A percentile compares a stretch with the other conserved stretches of the same genome.
Evolutionary conservation across 345 rosid genomes (phyloP).

Genomic region (Brassica juncea): DNA sequence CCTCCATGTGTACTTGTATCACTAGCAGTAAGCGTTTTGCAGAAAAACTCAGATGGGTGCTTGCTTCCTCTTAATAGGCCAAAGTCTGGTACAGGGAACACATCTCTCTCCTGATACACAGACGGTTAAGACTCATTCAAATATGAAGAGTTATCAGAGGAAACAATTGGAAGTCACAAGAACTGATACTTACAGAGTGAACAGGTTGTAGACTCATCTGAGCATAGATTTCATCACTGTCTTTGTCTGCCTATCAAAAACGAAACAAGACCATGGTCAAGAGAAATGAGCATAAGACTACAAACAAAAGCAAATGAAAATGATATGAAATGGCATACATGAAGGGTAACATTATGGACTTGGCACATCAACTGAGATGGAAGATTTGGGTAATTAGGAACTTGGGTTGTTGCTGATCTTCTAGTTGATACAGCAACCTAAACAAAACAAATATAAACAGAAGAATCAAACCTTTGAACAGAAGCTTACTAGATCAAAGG

Average conservation of each 20-base stretch:
- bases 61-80: conserved; percentile 70
- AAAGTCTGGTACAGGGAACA: conserved; percentile 83
- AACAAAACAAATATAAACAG: neutral
- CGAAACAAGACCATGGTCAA: neutral
- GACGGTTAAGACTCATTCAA: neutral
- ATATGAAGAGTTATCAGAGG: neutral
- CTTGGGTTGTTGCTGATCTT: conserved; percentile 82
- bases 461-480: neutral
- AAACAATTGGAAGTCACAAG: neutral
- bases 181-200: conserved; percentile 60
- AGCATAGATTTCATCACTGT: conserved; percentile 90
- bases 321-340: conserved; percentile 49
- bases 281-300: neutral
- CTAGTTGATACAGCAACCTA: conserved; percentile 95
- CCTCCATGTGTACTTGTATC: conserved; percentile 99
- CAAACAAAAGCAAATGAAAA: neutral
- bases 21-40: conserved; percentile 94
- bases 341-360: conserved; percentile 87
- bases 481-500: neutral
- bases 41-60: conserved; percentile 93
- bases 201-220: conserved; percentile 98
- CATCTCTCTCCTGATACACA: conserved; percentile 76
- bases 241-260: conserved; percentile 82
- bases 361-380: conserved; percentile 96
- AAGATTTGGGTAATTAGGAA: conserved; percentile 95